Evolutionary conservation across 2,329 filamentous ascomycete species (phyloP), one percentile per base, ranked within the genome.

Genomic region (Xylaria sp.): DNA sequence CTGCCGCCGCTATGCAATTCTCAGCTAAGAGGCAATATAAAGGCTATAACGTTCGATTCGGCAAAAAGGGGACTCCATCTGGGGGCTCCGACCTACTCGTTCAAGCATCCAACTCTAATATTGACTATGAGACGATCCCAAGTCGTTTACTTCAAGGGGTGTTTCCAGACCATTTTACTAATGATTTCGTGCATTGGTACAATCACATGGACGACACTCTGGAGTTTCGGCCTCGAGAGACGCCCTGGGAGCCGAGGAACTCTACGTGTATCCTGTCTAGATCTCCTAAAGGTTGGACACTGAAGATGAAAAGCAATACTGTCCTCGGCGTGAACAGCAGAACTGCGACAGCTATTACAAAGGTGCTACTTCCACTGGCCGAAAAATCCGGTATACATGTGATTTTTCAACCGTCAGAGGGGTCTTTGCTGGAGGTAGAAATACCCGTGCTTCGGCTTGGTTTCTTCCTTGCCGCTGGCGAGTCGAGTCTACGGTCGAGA

Each of bases 1-100:
- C 67, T 1, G 63, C 72, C 4, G 70, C 74, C 0, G 82, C 82
- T 2, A 81, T 86, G 79, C 60, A 70, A 0, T 85, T 83, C 60
- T 81, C 80, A 0, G 75, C 76, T 0, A 82, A 79, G 34, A 75
- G 43, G 52, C 32, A 66, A 50, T 36, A 65, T 5, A 28, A 60
- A 32, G 57, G 48, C n/a, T 56, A 65, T 20, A 18, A 60, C 2
- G 20, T 60, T 39, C 36, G 39, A 13, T 60, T 65, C 41, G 56
- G 63, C 5, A 23, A 8, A 32, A 60, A 61, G 7, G 20, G 3
- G 9, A 48, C 12, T 10, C 13, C 23, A 7, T 57, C 34, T 2
- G 63, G 41, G 10, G 25, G 6, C 58, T 34, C 23, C 2, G 65
- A 67, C 34, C 32, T 66, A 5, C 53, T 65, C 12, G 66, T 68